Evolutionary conservation across 169 alveolate genomes (phyloP).

Genomic region (Plasmodium blacklocki): DNA sequence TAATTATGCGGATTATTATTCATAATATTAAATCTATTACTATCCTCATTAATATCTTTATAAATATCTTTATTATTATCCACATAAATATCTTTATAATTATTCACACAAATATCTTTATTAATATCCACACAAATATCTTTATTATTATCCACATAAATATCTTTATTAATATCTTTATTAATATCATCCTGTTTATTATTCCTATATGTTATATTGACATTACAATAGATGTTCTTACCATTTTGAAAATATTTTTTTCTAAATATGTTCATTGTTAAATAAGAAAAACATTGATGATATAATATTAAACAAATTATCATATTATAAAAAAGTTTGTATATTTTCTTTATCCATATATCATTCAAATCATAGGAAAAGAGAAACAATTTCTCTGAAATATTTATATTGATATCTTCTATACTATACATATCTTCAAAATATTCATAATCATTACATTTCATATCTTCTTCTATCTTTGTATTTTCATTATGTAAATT

Average conservation of each 20-base stretch:
- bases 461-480: neutral
- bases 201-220: neutral
- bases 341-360: constrained; percentile 43
- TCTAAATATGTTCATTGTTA: too few species aligned
- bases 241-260: too few species aligned
- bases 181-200: constrained; percentile 3
- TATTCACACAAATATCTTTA: neutral
- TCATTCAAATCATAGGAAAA: constrained; percentile 49
- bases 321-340: constrained; percentile 59
- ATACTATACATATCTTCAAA: constrained; percentile 66
- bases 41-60: neutral
- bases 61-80: neutral
- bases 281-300: neutral
- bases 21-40: neutral
- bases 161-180: neutral
- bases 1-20: neutral
- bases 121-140: neutral
- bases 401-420: constrained; percentile 4
- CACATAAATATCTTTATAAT: neutral
- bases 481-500: neutral
- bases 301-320: constrained; percentile 51
- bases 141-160: neutral
- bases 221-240: neutral
- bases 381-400: neutral
- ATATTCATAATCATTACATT: constrained; percentile 1